Evolutionary conservation across 2,329 filamentous ascomycete genomes (phyloP), one percentile per base, ranked within the genome.

Genomic region (Alternaria sp.): DNA sequence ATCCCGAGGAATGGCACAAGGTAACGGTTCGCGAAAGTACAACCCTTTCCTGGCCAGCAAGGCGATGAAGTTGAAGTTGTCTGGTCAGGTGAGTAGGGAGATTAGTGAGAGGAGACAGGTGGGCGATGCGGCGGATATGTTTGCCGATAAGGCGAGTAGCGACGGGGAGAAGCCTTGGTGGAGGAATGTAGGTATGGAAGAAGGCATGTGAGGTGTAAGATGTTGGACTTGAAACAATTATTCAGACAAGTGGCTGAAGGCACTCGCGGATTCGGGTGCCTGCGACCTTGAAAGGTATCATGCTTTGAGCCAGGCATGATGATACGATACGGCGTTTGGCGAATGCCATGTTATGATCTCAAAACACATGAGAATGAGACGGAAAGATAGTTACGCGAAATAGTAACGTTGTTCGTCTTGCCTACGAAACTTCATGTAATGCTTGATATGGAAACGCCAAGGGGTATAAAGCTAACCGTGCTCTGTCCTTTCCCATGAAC

Each of bases 71-170:
- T 89, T 93, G 76, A 90, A 89, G 74, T 85, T 92, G 69, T 89
- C 87, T 72, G 86, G 84, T 68, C 67, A 78, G 54, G 45, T 77
- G 5, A 77, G 72, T 40, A 74, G 72, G 55, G 94, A 97, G 81
- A 85, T 97, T 61, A 92, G 91, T 60, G 92, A 94, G 82, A 86
- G 94, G 67, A 91, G 92, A 79, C 94, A 97, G 81, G 94, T 97
- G 57, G 94, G 93, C 65, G 94, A 97, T 82, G 90, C 90, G 57
- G 92, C 92, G 81, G 89, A 88, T 75, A 85, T 93, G 83, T 85
- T 94, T 71, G 57, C 53, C 16, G 82, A 82, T 40, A 82, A 73
- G 20, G 66, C 41, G 14, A 32, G 28, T 16, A 14, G 68, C 53
- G 64, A 71, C 28, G 65, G 67, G 7, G 67, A 65, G 54, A 66